A percentile compares a stretch with the other conserved stretches of the same genome.
Conservation (phyloP, 2,329 filamentous ascomycete genomes). For the Talaromyces sp. region DNA sequence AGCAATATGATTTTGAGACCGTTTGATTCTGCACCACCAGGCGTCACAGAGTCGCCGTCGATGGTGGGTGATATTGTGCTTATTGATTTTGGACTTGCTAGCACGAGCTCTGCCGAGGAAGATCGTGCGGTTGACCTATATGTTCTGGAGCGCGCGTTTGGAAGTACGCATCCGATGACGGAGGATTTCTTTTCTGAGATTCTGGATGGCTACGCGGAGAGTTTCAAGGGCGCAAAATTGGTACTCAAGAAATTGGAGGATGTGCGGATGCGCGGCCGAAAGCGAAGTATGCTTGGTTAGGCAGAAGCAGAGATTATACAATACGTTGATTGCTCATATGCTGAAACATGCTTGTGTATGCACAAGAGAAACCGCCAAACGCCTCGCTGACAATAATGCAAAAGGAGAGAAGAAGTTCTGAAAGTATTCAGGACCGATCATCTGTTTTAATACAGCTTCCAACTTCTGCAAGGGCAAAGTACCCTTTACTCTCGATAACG, state of each 20-base stretch:
- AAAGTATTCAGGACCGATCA: constrained; percentile 8
- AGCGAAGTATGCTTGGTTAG: constrained; percentile 93
- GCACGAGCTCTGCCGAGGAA: constrained; percentile 77
- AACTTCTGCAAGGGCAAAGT: constrained; percentile 82
- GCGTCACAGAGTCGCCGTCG: constrained; percentile 24
- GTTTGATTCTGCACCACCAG: constrained; percentile 34
- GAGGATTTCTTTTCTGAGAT: constrained; percentile 67
- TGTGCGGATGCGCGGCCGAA: constrained; percentile 87
- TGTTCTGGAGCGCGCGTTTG: constrained; percentile 90
- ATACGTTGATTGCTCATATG: constrained; percentile 1
- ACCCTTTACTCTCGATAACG: constrained; percentile 97
- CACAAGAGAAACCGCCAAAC: constrained; percentile 7
- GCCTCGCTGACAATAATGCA: constrained; percentile 13
- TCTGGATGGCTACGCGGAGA: constrained; percentile 68
- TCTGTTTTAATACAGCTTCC: constrained; percentile 40
- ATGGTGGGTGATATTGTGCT: constrained; percentile 74
- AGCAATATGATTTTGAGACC: constrained; percentile 93
- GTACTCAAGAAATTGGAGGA: constrained; percentile 84
- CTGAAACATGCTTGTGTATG: neutral
- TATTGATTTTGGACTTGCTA: constrained; percentile 91
- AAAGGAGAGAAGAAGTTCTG: neutral
- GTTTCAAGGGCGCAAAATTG: constrained; percentile 69
- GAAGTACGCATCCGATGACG: constrained; percentile 85
- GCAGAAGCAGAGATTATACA: neutral
- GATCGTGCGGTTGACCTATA: constrained; percentile 95